Conservation (phyloP, 352 stramenopile species). For the Pythium sukuiense region DNA sequence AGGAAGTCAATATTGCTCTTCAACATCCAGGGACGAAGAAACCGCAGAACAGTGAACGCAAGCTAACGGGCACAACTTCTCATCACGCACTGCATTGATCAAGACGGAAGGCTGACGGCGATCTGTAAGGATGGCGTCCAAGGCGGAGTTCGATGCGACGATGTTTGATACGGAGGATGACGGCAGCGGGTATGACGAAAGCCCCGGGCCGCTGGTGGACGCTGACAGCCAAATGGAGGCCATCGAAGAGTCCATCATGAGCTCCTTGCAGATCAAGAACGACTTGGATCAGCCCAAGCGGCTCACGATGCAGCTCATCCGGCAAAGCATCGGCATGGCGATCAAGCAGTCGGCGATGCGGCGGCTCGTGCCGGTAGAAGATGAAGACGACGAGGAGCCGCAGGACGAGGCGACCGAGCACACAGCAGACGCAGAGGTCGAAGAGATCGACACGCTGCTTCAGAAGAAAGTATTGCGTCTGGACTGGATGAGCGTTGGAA, state of each 20-base stretch:
- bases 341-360: constrained; percentile 14
- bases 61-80: background rate
- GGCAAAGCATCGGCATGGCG: constrained; percentile 38
- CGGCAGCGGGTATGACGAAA: constrained; percentile 3
- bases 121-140: background rate
- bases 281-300: constrained; percentile 38
- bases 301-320: constrained; percentile 74
- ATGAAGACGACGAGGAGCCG: constrained; percentile 18
- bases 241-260: constrained; percentile 41
- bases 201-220: constrained; percentile 22
- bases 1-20: constrained; percentile 1
- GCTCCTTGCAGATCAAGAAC: constrained; percentile 33
- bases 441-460: constrained; percentile 50
- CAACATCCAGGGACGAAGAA: background rate
- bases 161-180: constrained; percentile 18
- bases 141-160: background rate
- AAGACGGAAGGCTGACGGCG: too few species aligned
- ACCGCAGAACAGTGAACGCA: constrained; percentile 21
- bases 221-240: constrained; percentile 59
- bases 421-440: constrained; percentile 16
- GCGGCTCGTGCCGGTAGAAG: constrained; percentile 3
- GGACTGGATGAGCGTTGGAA: constrained; percentile 69
- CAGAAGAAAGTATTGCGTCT: constrained; percentile 58
- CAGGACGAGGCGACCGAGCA: constrained; percentile 15
- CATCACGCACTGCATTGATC: too few species aligned